Evolutionary conservation across 1,139 yeast genomes (phyloP), one percentile per base, ranked within the genome.

Genomic region (Spathaspora jeffriesii): DNA sequence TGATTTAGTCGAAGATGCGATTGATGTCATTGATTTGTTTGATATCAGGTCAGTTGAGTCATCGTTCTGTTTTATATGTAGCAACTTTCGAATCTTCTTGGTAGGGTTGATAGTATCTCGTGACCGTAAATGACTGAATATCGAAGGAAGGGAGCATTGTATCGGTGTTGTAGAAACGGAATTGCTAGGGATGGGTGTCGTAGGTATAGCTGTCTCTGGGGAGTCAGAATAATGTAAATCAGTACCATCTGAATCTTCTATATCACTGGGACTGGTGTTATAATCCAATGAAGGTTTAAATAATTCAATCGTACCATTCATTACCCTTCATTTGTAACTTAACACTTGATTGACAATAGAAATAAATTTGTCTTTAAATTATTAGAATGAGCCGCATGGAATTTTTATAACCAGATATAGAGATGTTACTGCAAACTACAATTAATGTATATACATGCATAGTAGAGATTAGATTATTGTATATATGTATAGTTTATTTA

Each of bases 101-200:
- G 51, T 44, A 4, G 41, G 25, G 10, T 32, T 15, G 18, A 5
- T 42, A 13, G 36, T 18, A 30, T 38, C 34, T 25, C 42, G 45
- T 4, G 44, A 18, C 14, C 70, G 55, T 31, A 65, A 54, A 45
- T 57, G 59, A 41, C 50, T 58, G 36, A 62, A 58, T 32, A 63
- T 51, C 13, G 51, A 50, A 2, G 68, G 61, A 39, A 65, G 51
- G 40, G 56, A 56, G 1, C 69, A 65, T 50, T 57, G 63, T 6
- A 65, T 55, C 2, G 70, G 69, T 6, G 63, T 53, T 4, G 52
- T 36, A 0, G 50, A 42, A 41, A 40, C 43, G 10, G 48, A 38
- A 11, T 47, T 40, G n/a, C 45, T 11, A 3, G 28, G 2, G 43
- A 22, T 27, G 34, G 42, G 5, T 30, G 17, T 14, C 3, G 8